Evolutionary conservation across 1,139 yeast genomes (phyloP).

Genomic region (Yamadazyma membranifaciens): DNA sequence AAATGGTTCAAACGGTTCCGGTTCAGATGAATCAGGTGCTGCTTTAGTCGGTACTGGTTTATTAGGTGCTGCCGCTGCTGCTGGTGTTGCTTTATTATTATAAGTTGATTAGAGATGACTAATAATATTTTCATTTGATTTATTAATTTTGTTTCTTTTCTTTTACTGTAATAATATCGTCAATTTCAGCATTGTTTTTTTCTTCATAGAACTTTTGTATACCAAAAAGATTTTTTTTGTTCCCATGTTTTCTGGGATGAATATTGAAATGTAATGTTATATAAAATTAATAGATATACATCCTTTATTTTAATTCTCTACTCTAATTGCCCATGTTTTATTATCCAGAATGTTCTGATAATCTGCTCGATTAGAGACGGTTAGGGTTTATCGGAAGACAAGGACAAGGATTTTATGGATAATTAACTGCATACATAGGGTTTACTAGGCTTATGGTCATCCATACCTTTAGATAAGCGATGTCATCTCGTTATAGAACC

Average conservation of each 20-base stretch:
- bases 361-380: too few species aligned
- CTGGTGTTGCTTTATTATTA: constrained; percentile 41
- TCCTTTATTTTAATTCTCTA: too few species aligned
- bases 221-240: constrained; percentile 2
- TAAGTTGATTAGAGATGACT: constrained; percentile 16
- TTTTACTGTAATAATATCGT: constrained; percentile 3
- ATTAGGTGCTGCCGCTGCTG: constrained; percentile 32
- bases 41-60: constrained; percentile 28
- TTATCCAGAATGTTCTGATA: too few species aligned
- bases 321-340: too few species aligned
- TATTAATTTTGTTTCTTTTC: background rate
- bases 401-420: too few species aligned
- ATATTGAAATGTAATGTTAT: constrained; percentile 2
- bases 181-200: background rate
- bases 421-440: too few species aligned
- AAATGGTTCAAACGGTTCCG: constrained; percentile 22
- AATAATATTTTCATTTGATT: background rate
- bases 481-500: too few species aligned
- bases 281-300: constrained; percentile 5
- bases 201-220: constrained; percentile 1
- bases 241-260: constrained; percentile 2
- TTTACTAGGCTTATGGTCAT: too few species aligned
- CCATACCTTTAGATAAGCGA: too few species aligned
- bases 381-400: too few species aligned
- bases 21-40: constrained; percentile 18